Percentiles rank a stretch among this genome's conserved stretches.
These are phyloP conservation scores for Cladorrhinum sp. DNA, from an alignment of 2,329 filamentous ascomycete species.

Conservation along the genomic window DNA sequence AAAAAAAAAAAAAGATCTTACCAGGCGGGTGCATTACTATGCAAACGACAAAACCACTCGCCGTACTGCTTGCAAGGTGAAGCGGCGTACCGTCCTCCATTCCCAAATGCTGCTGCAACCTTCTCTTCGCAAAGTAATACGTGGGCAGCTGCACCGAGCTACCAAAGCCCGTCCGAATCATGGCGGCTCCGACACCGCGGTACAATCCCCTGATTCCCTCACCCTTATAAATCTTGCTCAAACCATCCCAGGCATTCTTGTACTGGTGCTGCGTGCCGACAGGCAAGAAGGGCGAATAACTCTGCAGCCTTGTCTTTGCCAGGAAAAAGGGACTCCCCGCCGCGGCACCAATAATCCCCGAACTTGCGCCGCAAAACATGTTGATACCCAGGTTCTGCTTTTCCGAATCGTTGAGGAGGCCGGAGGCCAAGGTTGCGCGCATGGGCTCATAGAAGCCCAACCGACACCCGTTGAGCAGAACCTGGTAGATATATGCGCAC, in stretches of 20 bases:
- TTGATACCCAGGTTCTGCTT: constrained; percentile 86
- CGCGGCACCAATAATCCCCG: constrained; percentile 87
- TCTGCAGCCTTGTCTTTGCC: constrained; percentile 93
- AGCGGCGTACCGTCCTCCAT: constrained; percentile 89
- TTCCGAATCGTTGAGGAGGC: constrained; percentile 68
- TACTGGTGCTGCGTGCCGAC: constrained; percentile 97
- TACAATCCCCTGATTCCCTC: constrained; percentile 85
- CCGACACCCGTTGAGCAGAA: constrained; percentile 93
- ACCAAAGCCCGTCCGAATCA: constrained; percentile 94
- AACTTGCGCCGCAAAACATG: constrained; percentile 85
- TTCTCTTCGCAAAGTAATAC: constrained; percentile 94
- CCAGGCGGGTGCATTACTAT: constrained; percentile 96
- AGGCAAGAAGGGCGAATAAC: constrained; percentile 85
- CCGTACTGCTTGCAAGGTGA: constrained; percentile 83
- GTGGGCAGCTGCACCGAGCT: constrained; percentile 95
- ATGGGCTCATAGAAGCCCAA: constrained; percentile 97
- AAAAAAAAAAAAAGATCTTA: constrained; percentile 39
- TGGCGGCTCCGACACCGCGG: constrained; percentile 84
- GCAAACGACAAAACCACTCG: constrained; percentile 93
- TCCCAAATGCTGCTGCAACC: constrained; percentile 74
- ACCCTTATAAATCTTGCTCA: constrained; percentile 70
- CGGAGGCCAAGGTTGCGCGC: constrained; percentile 65
- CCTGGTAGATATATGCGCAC: constrained; percentile 93
- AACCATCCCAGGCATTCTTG: constrained; percentile 77
- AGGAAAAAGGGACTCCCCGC: constrained; percentile 96